Percentiles rank a stretch among this genome's conserved stretches.
These are phyloP conservation scores for Arctostaphylos glauca DNA, from an alignment of 148 eudicot species.

Conservation along the genomic window DNA sequence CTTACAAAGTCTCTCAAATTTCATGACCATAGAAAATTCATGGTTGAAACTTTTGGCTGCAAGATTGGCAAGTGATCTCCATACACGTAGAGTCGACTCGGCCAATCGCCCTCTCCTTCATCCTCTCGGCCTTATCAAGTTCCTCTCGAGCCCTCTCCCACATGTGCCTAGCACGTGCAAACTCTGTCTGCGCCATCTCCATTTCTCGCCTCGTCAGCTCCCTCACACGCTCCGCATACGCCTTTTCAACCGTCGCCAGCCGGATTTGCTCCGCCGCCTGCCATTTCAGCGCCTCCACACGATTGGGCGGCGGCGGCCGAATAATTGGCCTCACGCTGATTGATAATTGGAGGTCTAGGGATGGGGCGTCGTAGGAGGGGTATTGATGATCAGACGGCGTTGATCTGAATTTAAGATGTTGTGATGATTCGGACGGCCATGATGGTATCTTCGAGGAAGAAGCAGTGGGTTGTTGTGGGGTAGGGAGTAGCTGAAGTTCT, in stretches of 20 bases:
- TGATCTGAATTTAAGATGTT: slow-evolving; percentile 14
- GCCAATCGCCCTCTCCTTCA: slow-evolving; percentile 49
- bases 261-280: slow-evolving; percentile 82
- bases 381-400: not conserved
- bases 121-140: slow-evolving; percentile 55
- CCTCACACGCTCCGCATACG: slow-evolving; percentile 80
- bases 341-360: slow-evolving; percentile 72
- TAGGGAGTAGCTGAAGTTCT: slow-evolving; percentile 75
- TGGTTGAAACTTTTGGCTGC: slow-evolving; percentile 74
- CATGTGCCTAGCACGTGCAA: slow-evolving; percentile 64
- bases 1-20: not conserved
- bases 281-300: slow-evolving; percentile 59
- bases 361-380: slow-evolving; percentile 25
- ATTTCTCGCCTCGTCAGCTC: slow-evolving; percentile 78
- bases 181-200: slow-evolving; percentile 83
- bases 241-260: slow-evolving; percentile 72
- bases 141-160: slow-evolving; percentile 89
- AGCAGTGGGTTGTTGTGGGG: slow-evolving; percentile 26
- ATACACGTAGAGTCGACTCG: slow-evolving; percentile 40
- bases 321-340: slow-evolving; percentile 47
- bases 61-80: slow-evolving; percentile 85
- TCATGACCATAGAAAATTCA: not conserved
- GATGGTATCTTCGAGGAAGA: slow-evolving; percentile 24
- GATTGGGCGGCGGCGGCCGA: slow-evolving; percentile 7
- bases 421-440: slow-evolving; percentile 23